Evolutionary conservation across 1,139 yeast species (phyloP).

Genomic region (Candida mesenterica): DNA sequence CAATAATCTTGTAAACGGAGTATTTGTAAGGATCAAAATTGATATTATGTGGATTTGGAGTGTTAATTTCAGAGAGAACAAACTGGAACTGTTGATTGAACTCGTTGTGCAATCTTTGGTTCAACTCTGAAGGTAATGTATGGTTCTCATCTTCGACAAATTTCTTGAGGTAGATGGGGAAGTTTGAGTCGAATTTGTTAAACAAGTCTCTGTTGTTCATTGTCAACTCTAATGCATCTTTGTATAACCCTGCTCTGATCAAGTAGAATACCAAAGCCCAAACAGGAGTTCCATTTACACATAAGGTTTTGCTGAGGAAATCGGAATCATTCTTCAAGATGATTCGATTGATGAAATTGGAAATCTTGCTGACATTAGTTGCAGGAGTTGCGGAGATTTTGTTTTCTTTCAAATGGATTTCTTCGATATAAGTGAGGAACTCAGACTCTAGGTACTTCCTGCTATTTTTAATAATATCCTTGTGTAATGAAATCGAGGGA

Average conservation of each 20-base stretch:
- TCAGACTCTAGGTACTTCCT: constrained; percentile 68
- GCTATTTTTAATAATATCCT: constrained; percentile 55
- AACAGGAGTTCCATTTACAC: constrained; percentile 78
- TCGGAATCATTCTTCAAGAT: constrained; percentile 38
- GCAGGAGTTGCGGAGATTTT: constrained; percentile 49
- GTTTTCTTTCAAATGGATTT: constrained; percentile 60
- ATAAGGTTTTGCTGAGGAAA: constrained; percentile 33
- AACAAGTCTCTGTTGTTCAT: constrained; percentile 48
- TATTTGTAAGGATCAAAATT: constrained; percentile 83
- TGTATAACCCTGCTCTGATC: constrained; percentile 75
- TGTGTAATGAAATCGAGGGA: constrained; percentile 29
- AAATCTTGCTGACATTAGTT: constrained; percentile 66
- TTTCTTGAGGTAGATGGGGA: constrained; percentile 75
- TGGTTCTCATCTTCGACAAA: constrained; percentile 54
- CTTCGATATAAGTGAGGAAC: constrained; percentile 72
- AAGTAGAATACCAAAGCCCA: constrained; percentile 91
- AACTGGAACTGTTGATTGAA: constrained; percentile 83
- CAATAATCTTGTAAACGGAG: constrained; percentile 87
- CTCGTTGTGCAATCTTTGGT: constrained; percentile 72
- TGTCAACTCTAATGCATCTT: constrained; percentile 63
- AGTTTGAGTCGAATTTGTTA: constrained; percentile 80
- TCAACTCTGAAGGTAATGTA: constrained; percentile 60
- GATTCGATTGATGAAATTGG: constrained; percentile 61
- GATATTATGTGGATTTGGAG: constrained; percentile 31
- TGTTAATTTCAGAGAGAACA: constrained; percentile 37